phyloP scores from a whole-genome alignment of 306 rosid genomes.

The Dicorynia guianensis region DNA sequence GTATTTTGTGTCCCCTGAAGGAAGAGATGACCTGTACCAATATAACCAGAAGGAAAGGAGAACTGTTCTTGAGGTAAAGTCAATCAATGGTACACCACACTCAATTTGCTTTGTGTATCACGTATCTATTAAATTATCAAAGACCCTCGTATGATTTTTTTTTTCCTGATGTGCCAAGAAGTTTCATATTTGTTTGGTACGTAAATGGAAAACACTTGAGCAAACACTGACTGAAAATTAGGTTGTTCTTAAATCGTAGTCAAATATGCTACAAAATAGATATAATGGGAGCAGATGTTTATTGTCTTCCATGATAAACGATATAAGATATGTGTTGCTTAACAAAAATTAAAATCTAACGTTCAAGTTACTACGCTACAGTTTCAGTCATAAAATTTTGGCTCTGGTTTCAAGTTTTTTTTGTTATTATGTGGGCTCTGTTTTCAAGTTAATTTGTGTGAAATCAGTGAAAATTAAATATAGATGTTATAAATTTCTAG shows the following conservation, averaged over 20 bases:
- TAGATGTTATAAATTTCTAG: not conserved
- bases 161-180: conserved; percentile 11
- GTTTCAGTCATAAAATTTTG: not conserved
- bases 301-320: conserved; percentile 21
- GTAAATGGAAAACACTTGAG: conserved; percentile 13
- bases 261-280: conserved; percentile 22
- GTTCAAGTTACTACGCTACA: not conserved
- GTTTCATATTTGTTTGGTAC: conserved; percentile 18
- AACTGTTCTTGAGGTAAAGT: conserved; percentile 85
- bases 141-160: not conserved
- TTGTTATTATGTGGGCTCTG: too few relatives aligned
- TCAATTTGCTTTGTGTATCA: conserved; percentile 18
- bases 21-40: conserved; percentile 95
- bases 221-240: not conserved
- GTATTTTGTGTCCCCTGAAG: conserved; percentile 94
- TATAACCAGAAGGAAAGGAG: conserved; percentile 95
- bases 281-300: not conserved
- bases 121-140: not conserved
- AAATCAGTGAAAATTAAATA: not conserved
- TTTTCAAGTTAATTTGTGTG: not conserved
- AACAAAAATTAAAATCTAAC: conserved; percentile 14
- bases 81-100: conserved; percentile 17
- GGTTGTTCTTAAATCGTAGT: conserved; percentile 17
- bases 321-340: not conserved
- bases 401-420: not conserved